Conservation (phyloP, 805 yeast species). For the Myxozyma melibiosi region DNA sequence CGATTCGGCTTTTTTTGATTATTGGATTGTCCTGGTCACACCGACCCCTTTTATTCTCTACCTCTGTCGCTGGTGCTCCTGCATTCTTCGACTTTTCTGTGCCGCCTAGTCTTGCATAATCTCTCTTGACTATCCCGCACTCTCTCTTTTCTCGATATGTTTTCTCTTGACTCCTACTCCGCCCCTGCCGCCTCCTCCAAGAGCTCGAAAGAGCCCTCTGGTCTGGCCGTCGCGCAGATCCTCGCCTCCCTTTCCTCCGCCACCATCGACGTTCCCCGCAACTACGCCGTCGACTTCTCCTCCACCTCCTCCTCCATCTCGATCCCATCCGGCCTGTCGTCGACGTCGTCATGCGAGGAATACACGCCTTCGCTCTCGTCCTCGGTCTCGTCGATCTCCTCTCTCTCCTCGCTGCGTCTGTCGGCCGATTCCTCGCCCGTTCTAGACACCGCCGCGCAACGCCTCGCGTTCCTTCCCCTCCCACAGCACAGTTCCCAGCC, state of each 20-base stretch:
- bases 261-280: background rate
- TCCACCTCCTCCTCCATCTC: conserved; percentile 5
- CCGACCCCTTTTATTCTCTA: conserved; percentile 15
- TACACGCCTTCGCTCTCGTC: conserved; percentile 24
- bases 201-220: conserved; percentile 7
- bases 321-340: too few species aligned
- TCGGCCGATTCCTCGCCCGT: conserved; percentile 18
- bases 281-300: background rate
- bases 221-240: conserved; percentile 11
- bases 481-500: conserved; percentile 7
- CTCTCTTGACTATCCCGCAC: background rate
- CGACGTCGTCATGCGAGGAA: conserved; percentile 21
- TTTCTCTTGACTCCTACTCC: background rate
- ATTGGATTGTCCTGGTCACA: conserved; percentile 31
- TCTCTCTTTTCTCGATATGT: background rate
- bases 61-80: background rate
- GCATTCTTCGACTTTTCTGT: background rate
- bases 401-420: conserved; percentile 13
- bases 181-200: background rate
- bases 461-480: conserved; percentile 8
- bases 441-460: background rate
- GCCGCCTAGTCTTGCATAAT: background rate
- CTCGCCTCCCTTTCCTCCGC: conserved; percentile 4
- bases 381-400: conserved; percentile 15
- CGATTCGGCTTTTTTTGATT: conserved; percentile 14